Conservation (phyloP, 208 protist genomes). For the Trypanosoma theileri region DNA sequence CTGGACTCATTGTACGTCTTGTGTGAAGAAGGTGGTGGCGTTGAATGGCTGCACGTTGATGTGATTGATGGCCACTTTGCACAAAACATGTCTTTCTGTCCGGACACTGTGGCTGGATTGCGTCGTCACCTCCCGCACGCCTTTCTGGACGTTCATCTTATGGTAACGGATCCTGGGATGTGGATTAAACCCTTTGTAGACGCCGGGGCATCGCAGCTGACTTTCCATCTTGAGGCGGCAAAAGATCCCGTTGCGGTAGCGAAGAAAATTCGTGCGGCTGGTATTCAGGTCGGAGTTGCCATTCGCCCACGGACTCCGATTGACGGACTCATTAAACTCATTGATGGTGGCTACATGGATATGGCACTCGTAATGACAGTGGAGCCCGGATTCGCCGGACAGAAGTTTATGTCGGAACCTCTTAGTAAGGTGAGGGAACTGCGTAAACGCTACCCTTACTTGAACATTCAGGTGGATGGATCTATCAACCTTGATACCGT, state of each 20-base stretch:
- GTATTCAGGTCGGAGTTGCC: conserved; percentile 77
- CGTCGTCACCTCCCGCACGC: conserved; percentile 54
- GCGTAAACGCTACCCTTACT: conserved; percentile 43
- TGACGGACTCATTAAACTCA: conserved; percentile 31
- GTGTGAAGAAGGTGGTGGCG: conserved; percentile 27
- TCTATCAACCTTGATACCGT: conserved; percentile 90
- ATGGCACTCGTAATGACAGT: conserved; percentile 96
- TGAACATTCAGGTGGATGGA: conserved; percentile 97
- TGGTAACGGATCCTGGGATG: conserved; percentile 78
- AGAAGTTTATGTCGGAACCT: conserved; percentile 94
- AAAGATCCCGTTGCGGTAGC: conserved; percentile 21
- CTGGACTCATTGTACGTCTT: conserved; percentile 16
- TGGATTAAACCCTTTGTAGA: conserved; percentile 53
- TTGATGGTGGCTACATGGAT: conserved; percentile 59
- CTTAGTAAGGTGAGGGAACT: conserved; percentile 88
- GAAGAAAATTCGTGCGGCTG: conserved; percentile 39
- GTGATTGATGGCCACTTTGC: conserved; percentile 93
- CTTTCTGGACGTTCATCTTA: conserved; percentile 89
- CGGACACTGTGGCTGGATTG: conserved; percentile 75
- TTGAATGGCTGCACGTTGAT: conserved; percentile 91
- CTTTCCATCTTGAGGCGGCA: conserved; percentile 83
- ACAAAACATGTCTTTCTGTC: conserved; percentile 87
- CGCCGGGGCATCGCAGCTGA: conserved; percentile 64
- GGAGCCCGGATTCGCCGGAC: conserved; percentile 97
- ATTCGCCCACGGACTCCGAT: conserved; percentile 91